Evolutionary conservation across 2,329 filamentous ascomycete species (phyloP), one percentile per base, ranked within the genome.

Genomic region (Claviceps pazoutovae): DNA sequence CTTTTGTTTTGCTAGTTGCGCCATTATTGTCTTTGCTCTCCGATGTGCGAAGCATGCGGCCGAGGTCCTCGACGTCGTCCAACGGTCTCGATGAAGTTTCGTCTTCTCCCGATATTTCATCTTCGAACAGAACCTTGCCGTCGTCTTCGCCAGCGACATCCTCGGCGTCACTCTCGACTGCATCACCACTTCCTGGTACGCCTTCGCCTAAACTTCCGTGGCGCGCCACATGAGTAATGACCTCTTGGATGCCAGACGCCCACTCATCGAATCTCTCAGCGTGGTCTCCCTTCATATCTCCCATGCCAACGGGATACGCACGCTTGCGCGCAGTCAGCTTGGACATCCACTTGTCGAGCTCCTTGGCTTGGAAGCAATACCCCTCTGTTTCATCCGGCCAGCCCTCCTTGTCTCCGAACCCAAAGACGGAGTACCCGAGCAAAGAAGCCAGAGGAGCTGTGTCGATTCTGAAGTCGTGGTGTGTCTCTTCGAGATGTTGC

Each of bases 311-410:
- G 0, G 91, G 91, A 60, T 85, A 97, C 1, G 88, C 90, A 62
- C 90, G 77, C 69, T 91, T 95, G 55, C 84, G 79, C 1, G 80
- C 84, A 0, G 90, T 95, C 61, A 98, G 70, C 64, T 89, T 94
- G n/a, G 91, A 89, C 86, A 98, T 87, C 91, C 93, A 97, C 64
- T 82, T 89, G 64, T 98, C 91, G 3, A 94, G 74, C 58, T 95
- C 84, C 61, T 84, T 86, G 1, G 91, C 91, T 64, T 97, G 91
- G 56, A 88, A 89, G 64, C 91, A 96, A 68, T 90, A 98, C 0
- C 91, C 91, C 59, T 93, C 86, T 54, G 84, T 80, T 67, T 95
- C 89, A 0, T 84, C 88, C 1, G 89, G 88, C 91, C 93, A 98
- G 53, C 86, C 88, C 64, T 95, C 87, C 56, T 79, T 82, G 64